These are phyloP conservation scores for Pterocarpus macrocarpus DNA, from an alignment of 306 rosid species.

Conservation along the genomic window DNA sequence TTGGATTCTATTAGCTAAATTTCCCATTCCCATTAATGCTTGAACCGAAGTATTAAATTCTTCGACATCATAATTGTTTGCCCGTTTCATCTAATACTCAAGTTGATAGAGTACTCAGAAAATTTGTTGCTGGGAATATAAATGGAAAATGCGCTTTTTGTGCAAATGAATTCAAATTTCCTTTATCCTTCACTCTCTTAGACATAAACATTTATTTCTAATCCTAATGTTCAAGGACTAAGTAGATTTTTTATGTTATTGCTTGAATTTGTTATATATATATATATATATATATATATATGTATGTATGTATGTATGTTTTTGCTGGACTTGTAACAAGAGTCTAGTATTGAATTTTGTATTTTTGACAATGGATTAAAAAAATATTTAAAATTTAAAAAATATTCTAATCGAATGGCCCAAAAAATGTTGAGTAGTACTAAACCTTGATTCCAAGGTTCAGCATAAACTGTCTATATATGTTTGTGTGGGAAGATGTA, in stretches of 20 bases:
- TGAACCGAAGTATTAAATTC: conserved; percentile 19
- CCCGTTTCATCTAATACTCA: conserved; percentile 40
- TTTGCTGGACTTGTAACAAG: too few species aligned
- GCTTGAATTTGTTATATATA: conserved; percentile 12
- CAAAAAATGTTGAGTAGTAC: too few species aligned
- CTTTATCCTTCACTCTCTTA: background rate
- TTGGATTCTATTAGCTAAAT: conserved; percentile 33
- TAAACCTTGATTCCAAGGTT: too few species aligned
- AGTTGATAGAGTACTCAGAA: conserved; percentile 38
- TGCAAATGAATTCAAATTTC: conserved; percentile 44
- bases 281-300: background rate
- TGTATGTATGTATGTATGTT: too few species aligned
- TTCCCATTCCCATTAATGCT: conserved; percentile 41
- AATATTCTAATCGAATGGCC: too few species aligned
- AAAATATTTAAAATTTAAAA: too few species aligned
- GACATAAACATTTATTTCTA: conserved; percentile 22
- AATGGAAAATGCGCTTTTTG: conserved; percentile 34
- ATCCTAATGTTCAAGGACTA: background rate
- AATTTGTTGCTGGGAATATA: conserved; percentile 39
- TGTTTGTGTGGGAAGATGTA: background rate
- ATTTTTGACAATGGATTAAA: too few species aligned
- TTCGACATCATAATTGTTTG: conserved; percentile 48
- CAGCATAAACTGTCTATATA: background rate
- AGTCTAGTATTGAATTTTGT: too few species aligned
- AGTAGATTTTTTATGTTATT: background rate